Evolutionary conservation across 2,329 filamentous ascomycete genomes (phyloP).

Genomic region (Orbilia oligospora): DNA sequence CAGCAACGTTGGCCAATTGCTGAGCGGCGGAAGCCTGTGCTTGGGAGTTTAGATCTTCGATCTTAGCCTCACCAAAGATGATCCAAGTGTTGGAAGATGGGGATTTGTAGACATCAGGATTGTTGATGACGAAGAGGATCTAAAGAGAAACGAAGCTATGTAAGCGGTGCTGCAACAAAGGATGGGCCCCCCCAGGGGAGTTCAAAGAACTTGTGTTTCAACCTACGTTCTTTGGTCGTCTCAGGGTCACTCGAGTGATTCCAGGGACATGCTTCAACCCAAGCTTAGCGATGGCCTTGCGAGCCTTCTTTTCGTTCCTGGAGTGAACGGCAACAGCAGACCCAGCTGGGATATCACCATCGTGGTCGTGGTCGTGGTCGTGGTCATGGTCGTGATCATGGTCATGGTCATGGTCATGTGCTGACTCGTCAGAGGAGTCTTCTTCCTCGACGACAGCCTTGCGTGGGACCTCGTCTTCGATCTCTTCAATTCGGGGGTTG

Average conservation of each 20-base stretch:
- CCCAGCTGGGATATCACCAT: constrained; percentile 82
- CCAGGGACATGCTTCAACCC: constrained; percentile 95
- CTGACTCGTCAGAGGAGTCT: constrained; percentile 68
- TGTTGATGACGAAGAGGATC: constrained; percentile 99
- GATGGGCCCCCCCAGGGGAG: background rate
- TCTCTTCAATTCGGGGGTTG: constrained; percentile 97
- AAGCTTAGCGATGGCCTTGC: constrained; percentile 99
- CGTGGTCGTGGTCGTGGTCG: constrained; percentile 70
- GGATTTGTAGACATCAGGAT: constrained; percentile 99
- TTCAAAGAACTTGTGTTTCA: background rate
- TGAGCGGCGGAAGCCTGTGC: constrained; percentile 95
- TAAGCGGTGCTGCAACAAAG: background rate
- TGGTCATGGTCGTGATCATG: constrained; percentile 70
- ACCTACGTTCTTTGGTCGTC: constrained; percentile 98
- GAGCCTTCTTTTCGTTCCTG: constrained; percentile 99
- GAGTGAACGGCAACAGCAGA: constrained; percentile 93
- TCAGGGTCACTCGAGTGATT: constrained; percentile 97
- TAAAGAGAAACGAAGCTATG: constrained; percentile 67
- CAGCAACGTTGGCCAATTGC: constrained; percentile 82
- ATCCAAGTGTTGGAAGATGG: constrained; percentile 99
- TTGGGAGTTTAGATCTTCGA: constrained; percentile 98
- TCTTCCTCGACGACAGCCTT: constrained; percentile 81
- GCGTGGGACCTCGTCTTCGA: constrained; percentile 87
- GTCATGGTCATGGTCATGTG: constrained; percentile 72
- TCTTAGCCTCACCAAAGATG: constrained; percentile 97